Evolutionary conservation across 2,329 filamentous ascomycete species (phyloP), one percentile per base, ranked within the genome.

Genomic region (Drechslerella stenobrocha): DNA sequence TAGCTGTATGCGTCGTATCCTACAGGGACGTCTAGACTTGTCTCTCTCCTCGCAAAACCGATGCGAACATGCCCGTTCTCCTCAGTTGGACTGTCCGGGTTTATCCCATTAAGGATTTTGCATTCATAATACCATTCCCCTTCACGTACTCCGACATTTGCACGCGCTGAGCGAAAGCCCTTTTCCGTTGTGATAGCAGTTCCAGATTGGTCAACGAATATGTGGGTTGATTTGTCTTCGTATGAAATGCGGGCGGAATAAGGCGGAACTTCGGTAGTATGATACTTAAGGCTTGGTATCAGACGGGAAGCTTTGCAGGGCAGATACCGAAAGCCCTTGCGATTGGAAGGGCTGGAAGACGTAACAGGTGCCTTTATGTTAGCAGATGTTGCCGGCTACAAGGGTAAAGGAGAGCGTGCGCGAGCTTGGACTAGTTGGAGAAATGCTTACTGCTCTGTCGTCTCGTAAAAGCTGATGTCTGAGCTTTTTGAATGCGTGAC

Each of bases 121-220:
- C 92, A 90, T 77, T 98, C 93, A 81, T 90, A 98, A 76, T 95
- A 98, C 80, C 89, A 90, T 28, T 88, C 84, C 0, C 93, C 93
- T 76, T 97, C 89, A 45, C 93, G 82, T 2, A 91, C 88, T 22
- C 88, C 90, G 0, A 97, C 87, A 73, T 98, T 98, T 9, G 89
- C 90, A 35, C 92, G 84, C 1, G 88, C 87, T 81, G 92, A 93
- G 64, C 95, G 84, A 81, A 93, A 96, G 6, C 93, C 91, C 76
- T 95, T 95, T 72, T 92, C 86, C 11, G 93, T 95, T 0, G 89
- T 95, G 53, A 96, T 84, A 48, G 90, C 85, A 18, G 82, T 83
- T 5, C 87, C 90, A 34, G 84, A 82, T 69, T 84, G 83, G 74
- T 90, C 87, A 74, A 96, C 90, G 74, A 87, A 88, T 75, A 96